Percentiles rank a stretch among this genome's conserved stretches.
phyloP scores from a whole-genome alignment of 140 eudicot genomes.

The Anethum foeniculum region DNA sequence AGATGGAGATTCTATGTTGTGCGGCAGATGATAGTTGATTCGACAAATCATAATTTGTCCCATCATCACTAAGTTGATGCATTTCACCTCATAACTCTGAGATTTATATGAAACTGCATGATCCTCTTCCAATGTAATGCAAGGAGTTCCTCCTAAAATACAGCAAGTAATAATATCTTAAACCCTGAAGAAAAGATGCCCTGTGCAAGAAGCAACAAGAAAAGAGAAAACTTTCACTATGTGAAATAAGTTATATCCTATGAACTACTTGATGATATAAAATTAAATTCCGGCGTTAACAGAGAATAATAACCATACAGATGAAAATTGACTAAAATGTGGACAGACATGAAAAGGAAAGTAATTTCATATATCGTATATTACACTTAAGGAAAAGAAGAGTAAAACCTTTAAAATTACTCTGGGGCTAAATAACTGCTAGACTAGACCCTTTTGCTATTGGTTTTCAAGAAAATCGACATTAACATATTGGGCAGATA shows the following conservation, averaged over 20 bases:
- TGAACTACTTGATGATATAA: constrained; percentile 18
- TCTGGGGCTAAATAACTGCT: background rate
- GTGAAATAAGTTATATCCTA: constrained; percentile 34
- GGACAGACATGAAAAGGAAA: background rate
- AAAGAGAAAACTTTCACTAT: background rate
- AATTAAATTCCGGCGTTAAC: constrained; percentile 24
- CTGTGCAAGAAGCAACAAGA: background rate
- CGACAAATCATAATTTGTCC: constrained; percentile 24
- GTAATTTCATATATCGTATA: background rate
- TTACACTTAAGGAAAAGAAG: background rate
- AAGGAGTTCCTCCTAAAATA: constrained; percentile 8
- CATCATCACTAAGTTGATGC: constrained; percentile 27
- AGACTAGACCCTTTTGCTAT: background rate
- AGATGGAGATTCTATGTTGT: constrained; percentile 28
- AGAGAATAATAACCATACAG: background rate
- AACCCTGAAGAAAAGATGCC: constrained; percentile 8
- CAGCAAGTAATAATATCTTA: background rate
- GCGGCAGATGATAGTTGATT: constrained; percentile 30
- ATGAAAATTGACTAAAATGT: background rate
- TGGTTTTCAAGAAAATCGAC: background rate
- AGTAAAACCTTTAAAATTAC: background rate
- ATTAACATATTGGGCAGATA: background rate
- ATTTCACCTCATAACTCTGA: constrained; percentile 30
- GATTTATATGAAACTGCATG: constrained; percentile 23
- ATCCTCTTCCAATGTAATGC: constrained; percentile 17